Base-by-base conservation (phyloP, 306 rosid species). In the Medicago lupulina region DNA sequence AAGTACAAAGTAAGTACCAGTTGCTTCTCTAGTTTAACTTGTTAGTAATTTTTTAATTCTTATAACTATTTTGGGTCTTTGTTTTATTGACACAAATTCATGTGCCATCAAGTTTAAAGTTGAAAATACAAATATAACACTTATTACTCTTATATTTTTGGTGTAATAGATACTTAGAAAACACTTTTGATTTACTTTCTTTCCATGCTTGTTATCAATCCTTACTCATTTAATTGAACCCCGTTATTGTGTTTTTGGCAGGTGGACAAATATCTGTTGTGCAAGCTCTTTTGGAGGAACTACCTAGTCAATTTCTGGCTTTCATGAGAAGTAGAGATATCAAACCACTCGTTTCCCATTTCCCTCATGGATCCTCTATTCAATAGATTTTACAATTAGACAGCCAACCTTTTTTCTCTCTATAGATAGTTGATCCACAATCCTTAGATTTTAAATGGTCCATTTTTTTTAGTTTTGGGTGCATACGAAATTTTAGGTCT, bases 241-340 rank as follows among this genome's bases (percentile, higher is more conserved):
- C 1, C 15, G 38, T 63, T 40, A 8, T 40, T 40, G 49, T 61
- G 16, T 60, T 44, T 36, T 41, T 73, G 23, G 69, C 73, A 88
- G 92, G 89, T 4, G 92, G 98, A 17, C 67, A 71, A 12, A 76
- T 90, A 19, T 83, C 91, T 9, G 88, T 76, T 7, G 97, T 94
- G 36, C 88, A 88, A 83, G 86, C 90, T 67, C 91, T 91, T 9
- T 65, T 94, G 71, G 96, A 91, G 76, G 98, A 94, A 86, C 79
- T 94, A 67, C 97, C 96, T 2, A 82, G 72, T 19, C 97, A 94
- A 68, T 91, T 94, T 53, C 83, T 94, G 87, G 81, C 79, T 58
- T 87, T 87, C 84, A 80, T 94, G 96, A 83, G 84, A 5, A 46
- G 85, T 68, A 88, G 92, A 73, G 90, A 87, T 64, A 80, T 85